Evolutionary conservation across 345 rosid genomes (phyloP).

Genomic region (Gossypium herbaceum): DNA sequence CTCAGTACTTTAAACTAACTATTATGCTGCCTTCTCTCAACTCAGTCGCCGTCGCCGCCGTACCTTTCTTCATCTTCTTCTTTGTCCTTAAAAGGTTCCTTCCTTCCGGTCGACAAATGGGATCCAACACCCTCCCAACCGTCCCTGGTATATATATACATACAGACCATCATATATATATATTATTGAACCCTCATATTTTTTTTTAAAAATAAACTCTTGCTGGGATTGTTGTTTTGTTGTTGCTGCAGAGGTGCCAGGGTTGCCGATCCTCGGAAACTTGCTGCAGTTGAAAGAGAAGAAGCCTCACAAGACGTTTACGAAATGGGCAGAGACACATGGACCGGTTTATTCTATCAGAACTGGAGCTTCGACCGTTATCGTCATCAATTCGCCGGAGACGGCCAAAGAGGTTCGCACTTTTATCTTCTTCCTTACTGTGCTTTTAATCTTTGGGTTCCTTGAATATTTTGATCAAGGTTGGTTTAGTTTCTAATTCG

Average conservation of each 20-base stretch:
- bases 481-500: too few species aligned
- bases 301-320: constrained; percentile 78
- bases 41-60: constrained; percentile 33
- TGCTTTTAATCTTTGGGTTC: neutral
- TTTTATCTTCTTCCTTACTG: neutral
- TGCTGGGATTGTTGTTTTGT: neutral
- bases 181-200: too few species aligned
- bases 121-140: constrained; percentile 37
- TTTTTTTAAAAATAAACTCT: too few species aligned
- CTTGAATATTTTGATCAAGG: too few species aligned
- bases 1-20: too few species aligned
- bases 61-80: constrained; percentile 22
- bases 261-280: constrained; percentile 76
- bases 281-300: constrained; percentile 83
- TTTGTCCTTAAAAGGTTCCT: constrained; percentile 29
- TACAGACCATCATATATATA: too few species aligned
- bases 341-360: constrained; percentile 78
- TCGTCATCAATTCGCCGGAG: constrained; percentile 64
- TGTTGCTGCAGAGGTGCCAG: constrained; percentile 64
- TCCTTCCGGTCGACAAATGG: constrained; percentile 24
- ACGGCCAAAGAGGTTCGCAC: constrained; percentile 70
- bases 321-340: constrained; percentile 72
- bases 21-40: constrained; percentile 5
- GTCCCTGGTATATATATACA: constrained; percentile 44
- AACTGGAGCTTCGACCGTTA: constrained; percentile 59